Evolutionary conservation across 164 flowering plant genomes (phyloP).

Genomic region (Echeveria elegans): DNA sequence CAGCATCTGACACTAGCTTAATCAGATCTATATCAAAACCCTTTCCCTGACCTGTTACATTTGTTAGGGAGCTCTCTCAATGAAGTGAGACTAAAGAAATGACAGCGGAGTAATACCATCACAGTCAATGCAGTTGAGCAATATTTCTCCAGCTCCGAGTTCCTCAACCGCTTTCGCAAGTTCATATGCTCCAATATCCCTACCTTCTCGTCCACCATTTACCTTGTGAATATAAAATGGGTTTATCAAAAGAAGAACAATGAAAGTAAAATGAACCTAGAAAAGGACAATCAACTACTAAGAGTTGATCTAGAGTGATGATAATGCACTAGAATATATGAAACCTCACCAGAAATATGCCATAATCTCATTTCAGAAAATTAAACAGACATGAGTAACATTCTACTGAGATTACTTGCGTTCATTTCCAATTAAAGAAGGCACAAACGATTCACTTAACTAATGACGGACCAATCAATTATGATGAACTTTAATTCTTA

Average conservation of each 20-base stretch:
- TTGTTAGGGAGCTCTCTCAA: neutral
- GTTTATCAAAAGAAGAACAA: neutral
- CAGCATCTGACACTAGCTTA: constrained; percentile 83
- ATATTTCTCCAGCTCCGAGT: constrained; percentile 95
- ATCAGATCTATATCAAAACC: constrained; percentile 88
- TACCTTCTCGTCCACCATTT: constrained; percentile 94
- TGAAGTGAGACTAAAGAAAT: neutral
- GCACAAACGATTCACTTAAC: no score
- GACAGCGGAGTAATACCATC: constrained; percentile 57
- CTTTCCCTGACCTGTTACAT: constrained; percentile 81
- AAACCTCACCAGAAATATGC: no score
- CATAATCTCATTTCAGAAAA: no score
- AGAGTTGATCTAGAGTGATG: no score
- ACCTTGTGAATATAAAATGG: constrained; percentile 38
- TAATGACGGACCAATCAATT: no score
- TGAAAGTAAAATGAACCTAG: neutral
- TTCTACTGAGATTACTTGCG: no score
- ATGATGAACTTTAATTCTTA: no score
- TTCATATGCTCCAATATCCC: constrained; percentile 96
- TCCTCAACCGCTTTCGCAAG: constrained; percentile 98
- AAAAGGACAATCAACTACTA: no score
- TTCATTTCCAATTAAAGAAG: no score
- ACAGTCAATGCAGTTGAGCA: constrained; percentile 95
- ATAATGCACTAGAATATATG: no score
- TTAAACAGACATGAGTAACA: no score